Base-by-base conservation (phyloP, 1,284 basidiomycete species). In the Athelia sp. region DNA sequence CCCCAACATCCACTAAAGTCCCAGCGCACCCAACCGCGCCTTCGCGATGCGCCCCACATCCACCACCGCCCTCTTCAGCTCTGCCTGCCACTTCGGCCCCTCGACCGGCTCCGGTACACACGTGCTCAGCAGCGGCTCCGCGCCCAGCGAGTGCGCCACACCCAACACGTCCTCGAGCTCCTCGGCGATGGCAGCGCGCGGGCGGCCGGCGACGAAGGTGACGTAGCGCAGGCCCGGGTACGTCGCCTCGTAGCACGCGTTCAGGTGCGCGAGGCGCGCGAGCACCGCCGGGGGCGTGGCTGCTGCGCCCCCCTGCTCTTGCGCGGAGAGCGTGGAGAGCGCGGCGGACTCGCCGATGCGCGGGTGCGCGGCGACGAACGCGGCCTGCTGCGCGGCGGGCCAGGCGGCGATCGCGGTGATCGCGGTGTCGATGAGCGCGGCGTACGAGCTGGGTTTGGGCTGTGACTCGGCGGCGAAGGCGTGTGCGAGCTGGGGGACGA, bases 201-300 rank as follows among this genome's bases (percentile, higher is more conserved):
- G 77, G 50, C 93, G 77, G 29, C 90, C 90, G 61, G 93, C 91
- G 43, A 96, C 93, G 61, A 94, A 96, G 2, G 92, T 95, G 67
- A 95, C 89, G 62, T 91, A 96, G 22, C 87, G 75, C 52, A 96
- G 66, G 1, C 84, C 82, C 0, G 87, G 84, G 60, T 84, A 96
- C 46, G 70, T 70, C 22, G 63, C 69, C 62, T 92, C 89, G 61
- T 95, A 96, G 51, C 82, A 79, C 6, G 70, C 72, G 58, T 96
- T 96, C 46, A 96, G 76, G 56, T 84, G 75, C 32, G 62, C 73
- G 13, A 84, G 72, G 9, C 86, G 78, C 9, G 64, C 74, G 15
- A 90, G 69, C 21, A 90, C 81, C 52, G 80, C 79, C n/a, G 83
- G 81, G 8, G 82, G 74, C 13, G 85, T 85, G 58, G 58, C 42